Base-by-base conservation (phyloP, 2,329 filamentous ascomycete species). In the Talaromyces amestolkiae region DNA sequence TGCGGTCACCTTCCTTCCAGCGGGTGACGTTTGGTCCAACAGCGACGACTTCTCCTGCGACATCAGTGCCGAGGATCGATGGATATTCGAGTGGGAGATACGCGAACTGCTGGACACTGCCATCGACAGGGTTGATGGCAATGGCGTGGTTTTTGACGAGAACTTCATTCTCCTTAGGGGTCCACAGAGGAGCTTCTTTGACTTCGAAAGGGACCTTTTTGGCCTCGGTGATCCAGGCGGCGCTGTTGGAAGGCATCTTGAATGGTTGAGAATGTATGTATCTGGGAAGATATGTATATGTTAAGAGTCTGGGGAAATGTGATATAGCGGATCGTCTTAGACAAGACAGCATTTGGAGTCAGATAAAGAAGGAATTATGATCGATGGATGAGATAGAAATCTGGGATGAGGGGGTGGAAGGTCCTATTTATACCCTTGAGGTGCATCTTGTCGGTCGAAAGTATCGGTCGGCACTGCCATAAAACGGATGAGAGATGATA, bases 121-220 rank as follows among this genome's bases (percentile, higher is more conserved):
- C 73, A 65, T 82, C 79, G 9, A 73, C 54, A 10, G 71, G 70
- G 41, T 72, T 72, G 61, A 73, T 67, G 2, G 71, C 69, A 15
- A 72, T 51, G 10, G 71, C 71, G 19, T 65, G 47, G 64, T 70
- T 72, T 39, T 66, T 68, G 56, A 73, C 63, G 3, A 72, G 45
- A 11, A 72, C 62, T 37, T 73, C 66, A 15, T 63, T 68, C 11
- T 24, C 54, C 22, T 64, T 65, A 5, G 61, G 61, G 4, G 24
- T 35, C 17, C 37, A 58, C 8, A 24, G 8, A 22, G 49, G 61
- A 4, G 61, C 61, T 27, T 63, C 61, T 19, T 58, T 63, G 24
- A 63, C 61, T 27, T 63, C 19, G 9, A 63, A 19, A 7, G 61
- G 61, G 17, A 22, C 13, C 9, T 39, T 41, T 17, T 66, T 65